Conservation (phyloP, 306 rosid genomes). For the Castanea sativa region DNA sequence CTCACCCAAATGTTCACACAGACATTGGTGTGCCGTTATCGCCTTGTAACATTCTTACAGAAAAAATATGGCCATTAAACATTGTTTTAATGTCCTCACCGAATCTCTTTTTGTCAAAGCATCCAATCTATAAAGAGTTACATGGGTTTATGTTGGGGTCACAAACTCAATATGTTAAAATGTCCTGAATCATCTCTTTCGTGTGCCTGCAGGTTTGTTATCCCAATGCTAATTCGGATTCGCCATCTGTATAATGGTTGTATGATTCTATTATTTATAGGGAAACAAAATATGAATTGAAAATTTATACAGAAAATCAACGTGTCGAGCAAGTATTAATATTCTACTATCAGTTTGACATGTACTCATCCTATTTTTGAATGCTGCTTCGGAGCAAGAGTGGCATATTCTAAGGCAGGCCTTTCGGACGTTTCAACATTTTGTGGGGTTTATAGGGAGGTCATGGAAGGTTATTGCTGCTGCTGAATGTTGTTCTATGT, state of each 20-base stretch:
- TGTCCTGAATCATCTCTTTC: constrained; percentile 64
- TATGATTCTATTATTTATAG: constrained; percentile 40
- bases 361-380: constrained; percentile 24
- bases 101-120: constrained; percentile 14
- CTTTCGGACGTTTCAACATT: constrained; percentile 11
- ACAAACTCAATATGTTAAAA: constrained; percentile 17
- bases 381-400: constrained; percentile 27
- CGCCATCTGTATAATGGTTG: constrained; percentile 67
- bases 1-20: constrained; percentile 22
- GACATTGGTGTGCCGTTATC: constrained; percentile 27
- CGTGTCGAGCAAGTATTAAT: constrained; percentile 32
- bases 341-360: constrained; percentile 22
- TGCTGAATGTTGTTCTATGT: constrained; percentile 11
- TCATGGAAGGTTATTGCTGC: constrained; percentile 14
- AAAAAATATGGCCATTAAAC: constrained; percentile 25
- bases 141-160: background rate
- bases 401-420: constrained; percentile 15
- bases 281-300: constrained; percentile 19
- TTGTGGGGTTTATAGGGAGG: constrained; percentile 8
- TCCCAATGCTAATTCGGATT: constrained; percentile 65
- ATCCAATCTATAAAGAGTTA: background rate
- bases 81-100: constrained; percentile 25
- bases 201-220: constrained; percentile 81
- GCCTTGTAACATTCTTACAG: constrained; percentile 43
- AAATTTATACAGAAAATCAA: constrained; percentile 20